Percentiles rank a stretch among this genome's conserved stretches.
These are phyloP conservation scores for Beauveria varroae DNA, from an alignment of 2,329 filamentous ascomycete species.

Conservation along the genomic window DNA sequence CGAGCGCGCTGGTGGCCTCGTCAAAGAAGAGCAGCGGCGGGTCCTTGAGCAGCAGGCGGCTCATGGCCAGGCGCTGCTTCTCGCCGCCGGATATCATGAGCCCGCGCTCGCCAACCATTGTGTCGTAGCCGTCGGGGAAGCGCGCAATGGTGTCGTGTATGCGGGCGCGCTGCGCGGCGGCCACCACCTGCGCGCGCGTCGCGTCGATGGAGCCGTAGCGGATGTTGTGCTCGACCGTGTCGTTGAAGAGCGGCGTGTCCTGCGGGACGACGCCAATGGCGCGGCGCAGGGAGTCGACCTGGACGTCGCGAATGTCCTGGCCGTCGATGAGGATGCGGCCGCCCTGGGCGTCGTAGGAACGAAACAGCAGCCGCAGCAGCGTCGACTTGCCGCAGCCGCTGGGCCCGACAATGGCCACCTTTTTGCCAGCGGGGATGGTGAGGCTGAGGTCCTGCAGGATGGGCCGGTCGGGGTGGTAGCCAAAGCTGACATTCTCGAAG, in stretches of 20 bases:
- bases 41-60: slow-evolving; percentile 77
- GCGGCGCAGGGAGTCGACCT: slow-evolving; percentile 71
- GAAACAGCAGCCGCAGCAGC: slow-evolving; percentile 81
- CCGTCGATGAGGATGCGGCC: slow-evolving; percentile 87
- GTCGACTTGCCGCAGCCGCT: slow-evolving; percentile 96
- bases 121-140: slow-evolving; percentile 85
- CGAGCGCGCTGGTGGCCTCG: slow-evolving; percentile 85
- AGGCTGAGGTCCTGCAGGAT: slow-evolving; percentile 80
- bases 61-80: slow-evolving; percentile 84
- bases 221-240: slow-evolving; percentile 93
- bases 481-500: slow-evolving; percentile 93
- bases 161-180: slow-evolving; percentile 72
- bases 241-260: slow-evolving; percentile 95
- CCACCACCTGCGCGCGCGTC: slow-evolving; percentile 61
- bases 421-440: slow-evolving; percentile 91
- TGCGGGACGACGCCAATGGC: slow-evolving; percentile 94
- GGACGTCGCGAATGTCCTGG: slow-evolving; percentile 81
- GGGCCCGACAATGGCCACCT: slow-evolving; percentile 90
- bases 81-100: slow-evolving; percentile 97
- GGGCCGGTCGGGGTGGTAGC: slow-evolving; percentile 77
- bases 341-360: slow-evolving; percentile 82
- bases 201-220: slow-evolving; percentile 81
- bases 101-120: slow-evolving; percentile 85
- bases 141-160: slow-evolving; percentile 74
- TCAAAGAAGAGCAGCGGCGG: slow-evolving; percentile 90